Conservation (phyloP, 2,329 filamentous ascomycete genomes). For the Immersiporthe knoxdaviesiana region DNA sequence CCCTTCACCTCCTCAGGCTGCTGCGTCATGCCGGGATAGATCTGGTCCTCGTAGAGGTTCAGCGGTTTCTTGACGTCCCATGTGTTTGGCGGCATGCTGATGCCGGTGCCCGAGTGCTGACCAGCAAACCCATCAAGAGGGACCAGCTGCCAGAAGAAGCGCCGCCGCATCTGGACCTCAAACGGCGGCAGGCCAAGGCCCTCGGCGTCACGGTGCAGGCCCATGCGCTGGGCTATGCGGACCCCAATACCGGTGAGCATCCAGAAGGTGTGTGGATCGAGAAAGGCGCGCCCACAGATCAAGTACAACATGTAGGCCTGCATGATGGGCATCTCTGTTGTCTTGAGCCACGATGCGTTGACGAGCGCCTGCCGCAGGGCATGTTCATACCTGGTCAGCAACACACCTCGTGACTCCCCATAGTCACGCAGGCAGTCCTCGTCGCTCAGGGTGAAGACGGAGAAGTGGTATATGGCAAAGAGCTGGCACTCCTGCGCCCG, state of each 20-base stretch:
- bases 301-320: conserved; percentile 57
- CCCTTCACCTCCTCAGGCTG: conserved; percentile 35
- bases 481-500: conserved; percentile 42
- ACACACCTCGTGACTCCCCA: conserved; percentile 39
- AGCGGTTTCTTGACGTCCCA: conserved; percentile 41
- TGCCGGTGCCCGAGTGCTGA: conserved; percentile 34
- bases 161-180: conserved; percentile 57
- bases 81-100: conserved; percentile 30
- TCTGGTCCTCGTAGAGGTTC: conserved; percentile 45
- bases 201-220: conserved; percentile 52
- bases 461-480: conserved; percentile 50
- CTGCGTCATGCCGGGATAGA: conserved; percentile 42
- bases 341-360: conserved; percentile 53
- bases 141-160: conserved; percentile 55
- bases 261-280: conserved; percentile 54
- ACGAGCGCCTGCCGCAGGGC: conserved; percentile 53
- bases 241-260: conserved; percentile 54
- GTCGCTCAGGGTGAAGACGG: conserved; percentile 46
- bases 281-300: conserved; percentile 6
- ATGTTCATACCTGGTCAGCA: conserved; percentile 43
- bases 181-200: conserved; percentile 42
- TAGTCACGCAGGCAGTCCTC: conserved; percentile 45
- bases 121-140: conserved; percentile 41
- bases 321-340: conserved; percentile 55
- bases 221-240: conserved; percentile 57